Evolutionary conservation across 2,329 filamentous ascomycete genomes (phyloP).

Genomic region (Fusarium aywerte): DNA sequence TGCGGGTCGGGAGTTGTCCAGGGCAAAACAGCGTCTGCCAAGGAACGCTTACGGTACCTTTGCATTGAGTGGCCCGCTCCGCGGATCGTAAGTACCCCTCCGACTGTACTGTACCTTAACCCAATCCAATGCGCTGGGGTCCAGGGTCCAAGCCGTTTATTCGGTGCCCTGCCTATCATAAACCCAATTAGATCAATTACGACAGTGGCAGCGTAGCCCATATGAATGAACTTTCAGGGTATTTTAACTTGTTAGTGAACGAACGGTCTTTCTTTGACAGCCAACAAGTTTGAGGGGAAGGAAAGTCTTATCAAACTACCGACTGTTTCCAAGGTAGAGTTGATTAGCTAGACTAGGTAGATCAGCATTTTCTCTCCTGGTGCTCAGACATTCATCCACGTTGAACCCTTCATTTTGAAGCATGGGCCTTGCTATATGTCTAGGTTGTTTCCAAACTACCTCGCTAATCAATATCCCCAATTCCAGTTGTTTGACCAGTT

Average conservation of each 20-base stretch:
- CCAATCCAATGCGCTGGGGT: slow-evolving; percentile 21
- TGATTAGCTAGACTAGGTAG: too few species aligned
- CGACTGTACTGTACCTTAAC: slow-evolving; percentile 15
- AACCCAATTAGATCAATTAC: slow-evolving; percentile 25
- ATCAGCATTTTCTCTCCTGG: too few species aligned
- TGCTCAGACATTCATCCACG: slow-evolving; percentile 9
- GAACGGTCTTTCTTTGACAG: neutral
- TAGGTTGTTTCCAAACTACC: slow-evolving; percentile 24
- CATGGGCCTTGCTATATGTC: slow-evolving; percentile 12
- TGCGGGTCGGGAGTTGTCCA: slow-evolving; percentile 27
- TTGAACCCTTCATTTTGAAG: slow-evolving; percentile 29
- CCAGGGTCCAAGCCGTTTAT: slow-evolving; percentile 35
- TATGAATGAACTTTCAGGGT: slow-evolving; percentile 1
- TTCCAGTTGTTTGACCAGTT: slow-evolving; percentile 2
- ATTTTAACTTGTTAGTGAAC: neutral
- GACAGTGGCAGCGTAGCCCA: neutral
- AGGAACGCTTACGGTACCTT: slow-evolving; percentile 20
- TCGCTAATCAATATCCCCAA: slow-evolving; percentile 25
- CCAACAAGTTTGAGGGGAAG: neutral
- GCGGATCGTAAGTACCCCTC: slow-evolving; percentile 13
- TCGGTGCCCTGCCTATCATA: slow-evolving; percentile 29
- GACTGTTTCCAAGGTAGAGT: neutral
- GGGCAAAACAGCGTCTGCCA: slow-evolving; percentile 2
- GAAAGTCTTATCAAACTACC: slow-evolving; percentile 1
- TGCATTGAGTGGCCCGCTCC: slow-evolving; percentile 18